Evolutionary conservation across 768 basidiomycete genomes (phyloP), one percentile per base, ranked within the genome.

Genomic region (Pleurotus salmoneostramineus): DNA sequence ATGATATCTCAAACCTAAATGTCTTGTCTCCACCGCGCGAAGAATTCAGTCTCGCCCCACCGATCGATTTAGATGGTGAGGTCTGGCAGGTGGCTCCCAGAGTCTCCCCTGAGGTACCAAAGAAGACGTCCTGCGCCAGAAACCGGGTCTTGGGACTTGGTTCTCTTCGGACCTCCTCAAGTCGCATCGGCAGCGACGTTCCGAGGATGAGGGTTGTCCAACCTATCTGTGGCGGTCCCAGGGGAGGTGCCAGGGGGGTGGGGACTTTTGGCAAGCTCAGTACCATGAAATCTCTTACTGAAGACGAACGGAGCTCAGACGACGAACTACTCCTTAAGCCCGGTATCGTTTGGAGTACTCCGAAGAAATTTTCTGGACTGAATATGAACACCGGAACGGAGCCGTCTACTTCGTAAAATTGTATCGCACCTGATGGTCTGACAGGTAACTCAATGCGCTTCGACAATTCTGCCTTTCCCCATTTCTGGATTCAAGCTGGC

Each of bases 31-130:
- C 52, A 6, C 32, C 52, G 10, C 35, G 14, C 31, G 35, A 35
- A 14, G 15, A 12, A 8, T 14, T 15, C 12, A n/a, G 17, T n/a
- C 52, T 55, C n/a, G 52, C 27, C 15, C 52, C 52, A 17, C 52
- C 52, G n/a, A 55, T 55, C 21, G 40, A 43, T 17, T 17, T 55
- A n/a, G 15, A 55, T 27, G 36, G 43, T 43, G 52, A 55, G 27
- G 40, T 31, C 8, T 55, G 52, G 52, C 37, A 55, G 32, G 52
- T 55, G n/a, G 52, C 35, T 10, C 52, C 52, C n/a, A 55, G 52
- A 43, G 52, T 55, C 14, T 55, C 34, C 15, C 50, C 34, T 14
- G 10, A 34, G 33, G 15, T 14, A 35, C 15, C 32, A 12, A 15
- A 6, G 21, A 27, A 27, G 21, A 27, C 21, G 3, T 27, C 21